phyloP scores from a whole-genome alignment of 352 stramenopile genomes.

The Globisporangium paddicum region DNA sequence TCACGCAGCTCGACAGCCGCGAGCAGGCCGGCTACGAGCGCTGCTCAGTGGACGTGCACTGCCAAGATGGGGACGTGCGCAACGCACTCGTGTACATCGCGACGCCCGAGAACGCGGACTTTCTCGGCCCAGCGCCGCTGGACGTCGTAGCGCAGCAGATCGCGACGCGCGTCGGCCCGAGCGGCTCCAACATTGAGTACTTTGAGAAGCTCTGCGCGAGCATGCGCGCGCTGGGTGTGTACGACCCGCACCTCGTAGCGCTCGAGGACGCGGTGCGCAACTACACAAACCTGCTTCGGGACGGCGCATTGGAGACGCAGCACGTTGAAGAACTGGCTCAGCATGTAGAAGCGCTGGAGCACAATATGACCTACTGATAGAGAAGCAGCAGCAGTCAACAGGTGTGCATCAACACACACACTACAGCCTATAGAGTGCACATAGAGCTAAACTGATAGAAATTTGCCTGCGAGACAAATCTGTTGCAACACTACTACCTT shows the following conservation, averaged over 20 bases:
- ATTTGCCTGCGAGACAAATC: too few species aligned
- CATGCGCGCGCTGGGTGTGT: constrained; percentile 74
- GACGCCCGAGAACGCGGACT: constrained; percentile 78
- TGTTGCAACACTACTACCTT: too few species aligned
- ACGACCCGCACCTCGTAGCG: constrained; percentile 67
- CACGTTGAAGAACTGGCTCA: not conserved
- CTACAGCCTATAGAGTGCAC: too few species aligned
- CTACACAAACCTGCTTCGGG: constrained; percentile 10
- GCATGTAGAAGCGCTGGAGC: too few species aligned
- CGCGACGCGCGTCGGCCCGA: constrained; percentile 58
- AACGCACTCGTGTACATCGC: constrained; percentile 83
- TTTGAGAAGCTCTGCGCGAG: constrained; percentile 77
- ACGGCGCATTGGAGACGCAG: not conserved
- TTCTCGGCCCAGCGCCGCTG: constrained; percentile 64
- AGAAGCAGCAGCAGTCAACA: too few species aligned
- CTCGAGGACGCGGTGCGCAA: constrained; percentile 69
- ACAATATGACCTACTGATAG: too few species aligned
- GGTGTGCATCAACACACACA: too few species aligned
- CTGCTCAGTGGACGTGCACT: constrained; percentile 71
- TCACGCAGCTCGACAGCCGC: constrained; percentile 81
- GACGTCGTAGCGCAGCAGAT: constrained; percentile 82
- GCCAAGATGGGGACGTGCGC: constrained; percentile 58
- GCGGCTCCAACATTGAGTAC: constrained; percentile 85
- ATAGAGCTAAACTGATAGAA: too few species aligned
- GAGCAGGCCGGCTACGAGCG: constrained; percentile 80